Percentiles rank a stretch among this genome's conserved stretches.
These are phyloP conservation scores for Calonectria naviculata DNA, from an alignment of 2,329 filamentous ascomycete genomes.

Conservation along the genomic window DNA sequence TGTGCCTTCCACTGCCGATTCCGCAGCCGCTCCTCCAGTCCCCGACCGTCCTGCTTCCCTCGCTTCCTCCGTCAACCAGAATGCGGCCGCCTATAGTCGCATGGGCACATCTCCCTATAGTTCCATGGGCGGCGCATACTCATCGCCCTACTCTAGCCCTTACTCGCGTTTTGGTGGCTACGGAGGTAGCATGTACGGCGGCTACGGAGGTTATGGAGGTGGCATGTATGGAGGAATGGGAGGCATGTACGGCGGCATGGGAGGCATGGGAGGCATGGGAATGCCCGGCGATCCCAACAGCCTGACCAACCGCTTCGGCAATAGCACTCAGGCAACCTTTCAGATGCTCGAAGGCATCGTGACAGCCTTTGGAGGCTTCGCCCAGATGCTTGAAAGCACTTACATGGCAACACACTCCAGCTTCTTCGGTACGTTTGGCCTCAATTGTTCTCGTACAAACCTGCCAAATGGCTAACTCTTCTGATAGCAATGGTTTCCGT, in stretches of 20 bases:
- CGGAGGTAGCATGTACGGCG: conserved; percentile 54
- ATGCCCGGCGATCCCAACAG: conserved; percentile 88
- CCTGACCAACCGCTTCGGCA: conserved; percentile 93
- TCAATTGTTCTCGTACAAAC: background rate
- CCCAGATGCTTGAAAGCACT: conserved; percentile 99
- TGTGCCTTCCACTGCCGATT: conserved; percentile 49
- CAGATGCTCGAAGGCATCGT: conserved; percentile 99
- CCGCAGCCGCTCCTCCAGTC: conserved; percentile 70
- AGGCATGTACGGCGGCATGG: conserved; percentile 51
- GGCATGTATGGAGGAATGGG: conserved; percentile 56
- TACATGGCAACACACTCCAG: conserved; percentile 99
- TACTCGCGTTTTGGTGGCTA: conserved; percentile 59
- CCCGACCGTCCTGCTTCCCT: conserved; percentile 86
- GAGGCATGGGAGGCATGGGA: conserved; percentile 59
- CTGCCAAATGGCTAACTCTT: conserved; percentile 14
- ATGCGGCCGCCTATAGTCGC: conserved; percentile 83
- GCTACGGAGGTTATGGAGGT: conserved; percentile 43
- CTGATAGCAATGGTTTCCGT: conserved; percentile 94
- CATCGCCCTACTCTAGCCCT: conserved; percentile 51
- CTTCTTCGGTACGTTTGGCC: conserved; percentile 82
- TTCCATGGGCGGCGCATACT: conserved; percentile 52
- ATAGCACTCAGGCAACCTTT: conserved; percentile 95
- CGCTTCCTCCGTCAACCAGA: conserved; percentile 84
- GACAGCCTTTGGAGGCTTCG: conserved; percentile 95
- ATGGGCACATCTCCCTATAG: conserved; percentile 66